Base-by-base conservation (phyloP, 495 filamentous ascomycete species). In the Lentithecium fluviatile region DNA sequence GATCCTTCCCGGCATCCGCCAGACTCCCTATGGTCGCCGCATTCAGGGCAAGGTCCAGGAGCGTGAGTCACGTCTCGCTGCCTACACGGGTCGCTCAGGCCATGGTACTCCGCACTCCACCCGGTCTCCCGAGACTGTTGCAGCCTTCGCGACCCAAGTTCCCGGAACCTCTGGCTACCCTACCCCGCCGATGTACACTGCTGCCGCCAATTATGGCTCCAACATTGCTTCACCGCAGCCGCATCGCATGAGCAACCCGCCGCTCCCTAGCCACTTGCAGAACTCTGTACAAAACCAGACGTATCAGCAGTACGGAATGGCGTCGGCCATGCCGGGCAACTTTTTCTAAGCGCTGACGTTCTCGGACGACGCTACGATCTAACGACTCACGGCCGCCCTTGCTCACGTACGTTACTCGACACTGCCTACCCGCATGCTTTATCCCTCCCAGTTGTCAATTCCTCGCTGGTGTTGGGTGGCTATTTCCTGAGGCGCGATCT, bases 21-120 rank as follows among this genome's bases (percentile, higher is more conserved):
- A 86, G 55, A 96, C 90, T 26, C 94, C 94, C 6, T 92, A 97
- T 70, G 94, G 94, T 25, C 91, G 93, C 58, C 89, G 94, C 51
- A 94, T 97, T 63, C 85, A 87, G 62, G 85, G 85, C 58, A 98
- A 97, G 78, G 88, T 98, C 38, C 76, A 64, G 21, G 73, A 75
- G 50, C 70, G 68, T 49, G 73, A 75, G 52, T 58, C 47, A 29
- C 66, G 60, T 32, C 29, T 69, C 6, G 61, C 60, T 43, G 50
- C 57, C n/a, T 56, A 37, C 51, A 63, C 45, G n/a, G 55, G 59
- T 25, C 59, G 50, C 29, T 65, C 62, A 38, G 62, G 66, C 24
- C 61, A 64, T 43, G 56, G 50, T 21, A 62, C 62, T 45, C 66
- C 66, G 17, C 61, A 65, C 50, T 23, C 62, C 2, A 58, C 60